These are phyloP conservation scores for Niebla homalea DNA, from an alignment of 495 filamentous ascomycete genomes.

Conservation along the genomic window DNA sequence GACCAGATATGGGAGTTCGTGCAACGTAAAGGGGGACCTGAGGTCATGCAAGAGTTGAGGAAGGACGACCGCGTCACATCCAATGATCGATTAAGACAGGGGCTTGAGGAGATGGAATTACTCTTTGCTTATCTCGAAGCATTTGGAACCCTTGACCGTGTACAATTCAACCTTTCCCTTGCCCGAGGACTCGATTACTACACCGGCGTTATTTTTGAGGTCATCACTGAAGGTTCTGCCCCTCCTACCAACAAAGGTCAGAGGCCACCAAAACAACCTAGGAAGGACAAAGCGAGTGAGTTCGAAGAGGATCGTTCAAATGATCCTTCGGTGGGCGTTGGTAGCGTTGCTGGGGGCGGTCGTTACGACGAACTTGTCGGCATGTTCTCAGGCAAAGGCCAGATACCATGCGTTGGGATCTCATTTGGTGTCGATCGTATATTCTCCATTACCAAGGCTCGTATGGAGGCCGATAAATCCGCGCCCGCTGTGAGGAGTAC, in stretches of 20 bases:
- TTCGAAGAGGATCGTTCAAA: conserved; percentile 71
- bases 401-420: conserved; percentile 86
- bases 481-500: conserved; percentile 42
- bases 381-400: conserved; percentile 75
- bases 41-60: conserved; percentile 54
- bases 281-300: conserved; percentile 41
- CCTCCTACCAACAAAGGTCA: conserved; percentile 25
- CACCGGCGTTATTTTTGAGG: conserved; percentile 87
- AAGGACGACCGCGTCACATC: conserved; percentile 46
- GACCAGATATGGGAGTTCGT: conserved; percentile 81
- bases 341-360: conserved; percentile 78
- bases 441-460: conserved; percentile 75
- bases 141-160: conserved; percentile 52
- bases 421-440: conserved; percentile 94
- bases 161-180: conserved; percentile 72
- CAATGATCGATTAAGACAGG: conserved; percentile 61
- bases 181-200: conserved; percentile 89
- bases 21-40: conserved; percentile 48
- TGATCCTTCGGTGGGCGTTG: conserved; percentile 72
- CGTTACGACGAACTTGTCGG: conserved; percentile 87
- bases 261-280: conserved; percentile 38
- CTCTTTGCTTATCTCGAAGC: conserved; percentile 73
- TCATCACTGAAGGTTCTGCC: conserved; percentile 73
- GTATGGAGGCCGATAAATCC: conserved; percentile 46
- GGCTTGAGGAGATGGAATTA: conserved; percentile 67